Evolutionary conservation across 2,329 filamentous ascomycete species (phyloP).

Genomic region (Aspergillus pseudoviridinutans): DNA sequence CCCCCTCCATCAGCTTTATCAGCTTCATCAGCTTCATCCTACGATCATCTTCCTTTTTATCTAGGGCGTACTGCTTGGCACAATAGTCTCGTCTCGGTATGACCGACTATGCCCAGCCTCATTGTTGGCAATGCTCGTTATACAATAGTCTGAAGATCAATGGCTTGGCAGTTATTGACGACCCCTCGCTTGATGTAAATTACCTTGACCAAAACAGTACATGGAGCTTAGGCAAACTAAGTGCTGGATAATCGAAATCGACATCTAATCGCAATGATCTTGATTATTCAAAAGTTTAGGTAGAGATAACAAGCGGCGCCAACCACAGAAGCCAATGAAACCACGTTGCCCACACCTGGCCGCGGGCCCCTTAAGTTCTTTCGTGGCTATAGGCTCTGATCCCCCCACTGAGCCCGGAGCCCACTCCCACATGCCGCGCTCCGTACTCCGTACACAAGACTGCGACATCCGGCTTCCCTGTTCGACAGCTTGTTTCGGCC

Average conservation of each 20-base stretch:
- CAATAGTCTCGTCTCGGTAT: neutral
- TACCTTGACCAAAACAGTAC: neutral
- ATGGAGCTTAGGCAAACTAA: neutral
- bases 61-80: neutral
- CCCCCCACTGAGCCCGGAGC: neutral
- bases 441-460: neutral
- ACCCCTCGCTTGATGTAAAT: neutral
- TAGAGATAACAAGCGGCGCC: constrained; percentile 19
- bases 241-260: neutral
- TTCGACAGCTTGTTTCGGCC: neutral
- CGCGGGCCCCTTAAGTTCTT: neutral
- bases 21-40: neutral
- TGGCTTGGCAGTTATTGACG: neutral
- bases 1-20: neutral
- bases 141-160: neutral
- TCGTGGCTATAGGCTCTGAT: neutral
- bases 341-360: constrained; percentile 23
- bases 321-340: constrained; percentile 25
- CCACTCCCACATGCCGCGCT: neutral
- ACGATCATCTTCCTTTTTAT: no score
- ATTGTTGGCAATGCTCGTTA: neutral
- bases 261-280: constrained; percentile 2
- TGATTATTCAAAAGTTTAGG: neutral
- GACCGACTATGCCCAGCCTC: neutral
- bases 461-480: neutral